Base-by-base conservation (phyloP, 305 asterid genomes). In the Fraxinus dipetala region DNA sequence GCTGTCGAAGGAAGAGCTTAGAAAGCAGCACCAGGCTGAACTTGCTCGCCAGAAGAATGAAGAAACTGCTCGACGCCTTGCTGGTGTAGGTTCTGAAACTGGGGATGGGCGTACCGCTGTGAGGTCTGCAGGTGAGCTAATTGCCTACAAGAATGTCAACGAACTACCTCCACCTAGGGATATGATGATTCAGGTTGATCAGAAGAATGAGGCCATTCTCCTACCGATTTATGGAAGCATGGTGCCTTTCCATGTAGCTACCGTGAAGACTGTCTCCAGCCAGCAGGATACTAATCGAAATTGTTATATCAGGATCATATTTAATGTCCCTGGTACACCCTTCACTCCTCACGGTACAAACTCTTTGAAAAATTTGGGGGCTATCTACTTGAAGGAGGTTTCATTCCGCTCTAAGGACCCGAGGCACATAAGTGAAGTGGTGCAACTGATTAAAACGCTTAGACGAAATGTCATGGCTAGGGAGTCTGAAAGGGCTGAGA, bases 401-500 rank as follows among this genome's bases (percentile, higher is more conserved):
- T 85, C 93, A 14, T 91, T 90, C 54, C 94, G 92, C 31, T 94
- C 97, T 26, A 94, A 94, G 89, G 96, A 94, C 76, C 87, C 94
- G 0, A 86, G 97, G 83, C 97, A 91, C 86, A 91, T 91, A n/a
- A 91, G 91, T 87, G 97, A 93, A 87, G 90, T 94, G 70, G 97
- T 91, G 43, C 95, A 91, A 78, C 87, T 69, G 81, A 91, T 91
- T 72, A 91, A 91, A 84, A 90, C 93, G 1, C 97, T 94, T 14
- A 81, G 92, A 69, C 85, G 91, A 2, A 86, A 87, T 81, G 93
- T 91, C 72, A 75, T 83, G 85, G 88, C 94, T 18, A 84, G 98
- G 84, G 98, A 94, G 82, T 89, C 95, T 34, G 98, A 94, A 87
- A 90, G 86, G 83, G 98, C 97, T 24, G 96, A 92, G 88, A 89